Percentiles rank a stretch among this genome's conserved stretches.
phyloP scores from a whole-genome alignment of 225 moss, liverwort and hornwort genomes.

The Physcomitrium patens region DNA sequence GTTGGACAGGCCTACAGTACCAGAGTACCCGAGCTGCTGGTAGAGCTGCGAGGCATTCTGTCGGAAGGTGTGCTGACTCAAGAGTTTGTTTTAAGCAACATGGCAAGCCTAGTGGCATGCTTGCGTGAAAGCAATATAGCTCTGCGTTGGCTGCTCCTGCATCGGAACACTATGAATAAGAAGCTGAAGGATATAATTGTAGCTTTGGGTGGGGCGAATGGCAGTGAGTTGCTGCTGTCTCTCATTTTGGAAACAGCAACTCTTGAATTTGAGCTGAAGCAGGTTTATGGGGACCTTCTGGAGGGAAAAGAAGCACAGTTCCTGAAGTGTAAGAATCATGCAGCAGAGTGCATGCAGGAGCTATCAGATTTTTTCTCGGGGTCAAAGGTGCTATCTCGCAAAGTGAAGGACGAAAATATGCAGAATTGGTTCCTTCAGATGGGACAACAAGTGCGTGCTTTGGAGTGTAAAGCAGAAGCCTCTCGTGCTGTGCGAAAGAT shows the following conservation, averaged over 20 bases:
- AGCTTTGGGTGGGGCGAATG: conserved; percentile 37
- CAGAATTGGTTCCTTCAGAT: conserved; percentile 95
- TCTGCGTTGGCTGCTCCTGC: conserved; percentile 94
- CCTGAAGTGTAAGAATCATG: conserved; percentile 84
- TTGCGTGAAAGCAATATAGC: conserved; percentile 88
- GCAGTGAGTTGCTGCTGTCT: conserved; percentile 72
- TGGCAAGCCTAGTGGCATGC: conserved; percentile 74
- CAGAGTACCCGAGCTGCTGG: conserved; percentile 69
- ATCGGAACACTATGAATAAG: conserved; percentile 79
- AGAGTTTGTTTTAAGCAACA: conserved; percentile 89
- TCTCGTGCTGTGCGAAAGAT: conserved; percentile 83
- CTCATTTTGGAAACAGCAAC: conserved; percentile 89
- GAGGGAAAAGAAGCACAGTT: conserved; percentile 83
- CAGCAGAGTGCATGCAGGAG: conserved; percentile 86
- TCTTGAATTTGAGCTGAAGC: conserved; percentile 93
- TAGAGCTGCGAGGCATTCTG: conserved; percentile 75
- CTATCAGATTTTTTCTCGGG: conserved; percentile 97
- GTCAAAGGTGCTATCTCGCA: conserved; percentile 91
- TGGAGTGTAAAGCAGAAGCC: conserved; percentile 80
- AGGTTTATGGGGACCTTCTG: conserved; percentile 83
- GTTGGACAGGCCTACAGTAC: conserved; percentile 57
- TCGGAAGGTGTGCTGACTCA: conserved; percentile 90
- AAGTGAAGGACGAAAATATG: conserved; percentile 86
- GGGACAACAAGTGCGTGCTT: conserved; percentile 66
- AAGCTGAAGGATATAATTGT: conserved; percentile 77